These are phyloP conservation scores for Yamadazyma takamatsuzukensis DNA, from an alignment of 805 yeast genomes.

Conservation along the genomic window DNA sequence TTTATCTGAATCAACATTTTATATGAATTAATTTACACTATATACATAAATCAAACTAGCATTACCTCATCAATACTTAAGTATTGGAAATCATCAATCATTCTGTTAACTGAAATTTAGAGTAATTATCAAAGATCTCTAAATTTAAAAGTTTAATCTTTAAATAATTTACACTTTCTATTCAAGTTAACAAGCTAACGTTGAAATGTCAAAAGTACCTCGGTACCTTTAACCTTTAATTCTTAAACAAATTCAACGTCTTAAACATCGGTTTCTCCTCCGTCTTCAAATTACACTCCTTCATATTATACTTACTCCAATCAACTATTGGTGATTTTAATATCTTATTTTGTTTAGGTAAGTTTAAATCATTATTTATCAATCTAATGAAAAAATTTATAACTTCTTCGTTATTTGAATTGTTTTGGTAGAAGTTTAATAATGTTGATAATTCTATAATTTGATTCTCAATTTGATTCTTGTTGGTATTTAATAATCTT, in stretches of 20 bases:
- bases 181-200: no score
- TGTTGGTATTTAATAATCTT: constrained; percentile 23
- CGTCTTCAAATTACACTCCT: constrained; percentile 3
- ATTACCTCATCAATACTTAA: no score
- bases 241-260: constrained; percentile 22
- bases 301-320: constrained; percentile 34
- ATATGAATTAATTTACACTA: no score
- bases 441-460: constrained; percentile 28
- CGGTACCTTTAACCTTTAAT: no score
- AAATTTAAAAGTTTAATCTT: no score
- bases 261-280: constrained; percentile 19
- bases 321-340: constrained; percentile 32
- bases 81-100: no score
- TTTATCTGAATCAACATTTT: no score
- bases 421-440: constrained; percentile 16
- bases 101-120: no score
- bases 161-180: no score
- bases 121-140: no score
- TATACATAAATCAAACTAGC: no score
- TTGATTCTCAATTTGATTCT: constrained; percentile 23
- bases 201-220: no score
- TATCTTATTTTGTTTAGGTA: constrained; percentile 33
- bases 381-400: constrained; percentile 31
- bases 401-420: constrained; percentile 18
- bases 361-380: constrained; percentile 26